phyloP scores from a whole-genome alignment of 176 grass and related monocot genomes.

The Raddia distichophylla region DNA sequence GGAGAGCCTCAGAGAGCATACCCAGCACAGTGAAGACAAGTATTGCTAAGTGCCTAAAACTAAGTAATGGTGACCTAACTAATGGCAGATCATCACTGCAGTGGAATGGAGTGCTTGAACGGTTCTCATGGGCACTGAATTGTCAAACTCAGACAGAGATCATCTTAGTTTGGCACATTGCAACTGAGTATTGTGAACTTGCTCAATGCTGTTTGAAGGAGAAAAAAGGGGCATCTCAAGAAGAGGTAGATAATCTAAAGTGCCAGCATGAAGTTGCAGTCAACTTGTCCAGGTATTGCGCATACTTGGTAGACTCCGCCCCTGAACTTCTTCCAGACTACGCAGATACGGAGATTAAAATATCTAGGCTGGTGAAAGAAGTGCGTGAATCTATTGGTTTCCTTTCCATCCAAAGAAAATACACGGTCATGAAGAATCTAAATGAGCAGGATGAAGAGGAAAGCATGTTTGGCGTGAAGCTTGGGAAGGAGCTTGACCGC shows the following conservation, averaged over 20 bases:
- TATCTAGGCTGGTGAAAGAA: too few species aligned
- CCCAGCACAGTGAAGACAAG: too few species aligned
- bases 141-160: not conserved
- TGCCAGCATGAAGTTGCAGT: too few species aligned
- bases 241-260: too few species aligned
- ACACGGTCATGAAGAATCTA: not conserved
- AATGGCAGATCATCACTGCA: not conserved
- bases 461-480: not conserved
- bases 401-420: not conserved
- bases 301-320: not conserved
- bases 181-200: constrained; percentile 22
- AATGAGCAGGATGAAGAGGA: not conserved
- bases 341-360: not conserved
- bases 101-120: not conserved
- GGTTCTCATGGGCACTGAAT: not conserved
- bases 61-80: not conserved
- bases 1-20: too few species aligned
- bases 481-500: not conserved
- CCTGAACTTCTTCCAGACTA: constrained; percentile 4
- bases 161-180: constrained; percentile 21
- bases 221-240: not conserved
- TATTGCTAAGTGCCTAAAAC: not conserved
- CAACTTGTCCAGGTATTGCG: not conserved
- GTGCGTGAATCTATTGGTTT: too few species aligned
- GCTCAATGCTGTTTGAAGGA: not conserved